Conservation (phyloP, 257 asterid genomes). For the Mentha longifolia region DNA sequence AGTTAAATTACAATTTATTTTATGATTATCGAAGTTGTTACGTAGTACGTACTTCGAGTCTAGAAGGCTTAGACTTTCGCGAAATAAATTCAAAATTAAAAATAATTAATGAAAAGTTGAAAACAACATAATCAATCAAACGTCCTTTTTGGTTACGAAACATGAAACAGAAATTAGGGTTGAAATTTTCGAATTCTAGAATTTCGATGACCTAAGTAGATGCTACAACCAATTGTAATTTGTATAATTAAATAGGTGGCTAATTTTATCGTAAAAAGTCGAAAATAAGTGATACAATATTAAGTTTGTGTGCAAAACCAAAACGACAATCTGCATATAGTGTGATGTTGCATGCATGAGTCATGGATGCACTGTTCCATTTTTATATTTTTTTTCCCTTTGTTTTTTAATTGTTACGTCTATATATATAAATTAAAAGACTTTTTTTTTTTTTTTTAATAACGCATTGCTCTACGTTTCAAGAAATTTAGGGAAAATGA, state of each 20-base stretch:
- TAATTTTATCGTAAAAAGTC: too few species aligned
- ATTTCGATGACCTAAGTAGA: not conserved
- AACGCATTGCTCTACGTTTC: too few species aligned
- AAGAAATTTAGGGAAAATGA: not conserved
- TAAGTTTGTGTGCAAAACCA: not conserved
- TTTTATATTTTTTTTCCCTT: too few species aligned
- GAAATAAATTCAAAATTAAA: not conserved
- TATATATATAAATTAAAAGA: not conserved
- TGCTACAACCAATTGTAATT: not conserved
- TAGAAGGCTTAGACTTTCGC: conserved; percentile 14
- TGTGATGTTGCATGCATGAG: not conserved
- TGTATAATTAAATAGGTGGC: too few species aligned
- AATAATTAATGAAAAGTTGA: not conserved
- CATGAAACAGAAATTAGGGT: too few species aligned
- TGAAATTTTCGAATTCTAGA: not conserved
- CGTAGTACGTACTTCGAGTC: not conserved
- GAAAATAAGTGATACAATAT: not conserved
- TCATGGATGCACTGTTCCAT: conserved; percentile 6
- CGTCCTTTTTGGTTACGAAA: too few species aligned
- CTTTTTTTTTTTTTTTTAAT: too few species aligned
- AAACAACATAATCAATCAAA: not conserved
- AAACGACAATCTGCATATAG: too few species aligned
- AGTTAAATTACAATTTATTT: too few species aligned
- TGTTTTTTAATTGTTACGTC: not conserved
- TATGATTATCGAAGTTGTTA: too few species aligned